Conservation (phyloP, 2,329 filamentous ascomycete species). For the Massarina eburnea region DNA sequence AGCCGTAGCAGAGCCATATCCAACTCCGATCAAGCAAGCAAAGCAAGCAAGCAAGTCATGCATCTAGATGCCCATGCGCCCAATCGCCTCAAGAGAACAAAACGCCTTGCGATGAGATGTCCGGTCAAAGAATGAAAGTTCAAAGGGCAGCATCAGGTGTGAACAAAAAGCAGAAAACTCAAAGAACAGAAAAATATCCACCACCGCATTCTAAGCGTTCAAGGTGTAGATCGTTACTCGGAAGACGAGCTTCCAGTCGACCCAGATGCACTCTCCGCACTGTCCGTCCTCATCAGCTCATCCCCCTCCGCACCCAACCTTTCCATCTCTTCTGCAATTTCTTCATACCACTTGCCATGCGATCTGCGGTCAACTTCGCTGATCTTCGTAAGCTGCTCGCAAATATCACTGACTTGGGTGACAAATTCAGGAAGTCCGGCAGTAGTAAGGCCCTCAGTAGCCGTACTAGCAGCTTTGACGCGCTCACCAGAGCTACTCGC, state of each 20-base stretch:
- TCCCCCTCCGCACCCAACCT: slow-evolving; percentile 35
- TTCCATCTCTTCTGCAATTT: slow-evolving; percentile 59
- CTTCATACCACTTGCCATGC: slow-evolving; percentile 72
- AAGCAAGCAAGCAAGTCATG: not conserved
- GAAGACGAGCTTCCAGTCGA: slow-evolving; percentile 5
- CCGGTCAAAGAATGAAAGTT: not conserved
- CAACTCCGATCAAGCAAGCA: not conserved
- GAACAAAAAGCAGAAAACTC: not conserved
- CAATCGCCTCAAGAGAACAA: slow-evolving; percentile 13
- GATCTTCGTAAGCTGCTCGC: slow-evolving; percentile 67
- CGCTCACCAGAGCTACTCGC: slow-evolving; percentile 70
- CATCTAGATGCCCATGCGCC: slow-evolving; percentile 6
- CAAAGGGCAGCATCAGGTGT: too few relatives aligned
- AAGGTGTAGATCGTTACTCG: slow-evolving; percentile 2
- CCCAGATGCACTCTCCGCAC: slow-evolving; percentile 24
- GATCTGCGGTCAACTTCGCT: slow-evolving; percentile 68
- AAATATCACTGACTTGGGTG: slow-evolving; percentile 67
- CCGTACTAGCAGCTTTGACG: slow-evolving; percentile 67
- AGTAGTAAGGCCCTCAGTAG: slow-evolving; percentile 68
- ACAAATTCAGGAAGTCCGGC: slow-evolving; percentile 75
- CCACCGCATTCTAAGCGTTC: not conserved
- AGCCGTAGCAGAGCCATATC: not conserved
- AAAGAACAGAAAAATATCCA: not conserved
- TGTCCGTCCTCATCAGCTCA: slow-evolving; percentile 28
- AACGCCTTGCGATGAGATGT: slow-evolving; percentile 1